phyloP scores from a whole-genome alignment of 2,329 filamentous ascomycete species.

The Colletotrichum sp. region DNA sequence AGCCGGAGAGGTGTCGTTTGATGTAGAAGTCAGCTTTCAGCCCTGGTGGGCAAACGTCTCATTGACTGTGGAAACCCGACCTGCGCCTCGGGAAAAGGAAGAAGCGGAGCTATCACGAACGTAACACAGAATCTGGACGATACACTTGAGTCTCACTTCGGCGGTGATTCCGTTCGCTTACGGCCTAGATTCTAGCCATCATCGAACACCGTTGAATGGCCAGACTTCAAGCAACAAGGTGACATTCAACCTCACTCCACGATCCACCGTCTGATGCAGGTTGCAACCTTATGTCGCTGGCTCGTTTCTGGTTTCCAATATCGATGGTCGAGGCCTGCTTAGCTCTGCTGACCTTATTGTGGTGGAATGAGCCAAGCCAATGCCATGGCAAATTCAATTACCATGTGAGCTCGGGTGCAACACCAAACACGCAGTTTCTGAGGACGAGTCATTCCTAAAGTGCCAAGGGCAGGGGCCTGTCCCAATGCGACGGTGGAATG shows the following conservation, averaged over 20 bases:
- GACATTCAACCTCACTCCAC: neutral
- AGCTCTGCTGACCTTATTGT: neutral
- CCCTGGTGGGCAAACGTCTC: neutral
- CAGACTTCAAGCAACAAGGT: neutral
- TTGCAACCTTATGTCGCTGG: neutral
- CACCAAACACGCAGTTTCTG: neutral
- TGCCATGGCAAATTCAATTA: neutral
- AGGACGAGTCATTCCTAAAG: neutral
- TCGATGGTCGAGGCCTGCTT: neutral
- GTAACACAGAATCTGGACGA: neutral
- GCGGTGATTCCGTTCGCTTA: neutral
- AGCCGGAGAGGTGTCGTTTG: neutral
- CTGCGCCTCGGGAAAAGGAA: neutral
- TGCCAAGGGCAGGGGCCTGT: neutral
- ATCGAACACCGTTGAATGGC: neutral
- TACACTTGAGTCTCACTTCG: neutral
- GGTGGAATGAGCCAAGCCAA: neutral
- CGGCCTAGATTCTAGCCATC: neutral
- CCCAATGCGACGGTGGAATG: neutral
- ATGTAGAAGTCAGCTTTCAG: neutral
- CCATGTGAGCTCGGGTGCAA: neutral
- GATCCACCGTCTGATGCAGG: neutral
- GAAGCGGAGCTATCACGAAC: neutral
- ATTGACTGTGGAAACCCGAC: neutral
- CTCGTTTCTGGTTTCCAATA: neutral